Conservation (phyloP, 1,284 basidiomycete species). For the Pholiota adiposa region DNA sequence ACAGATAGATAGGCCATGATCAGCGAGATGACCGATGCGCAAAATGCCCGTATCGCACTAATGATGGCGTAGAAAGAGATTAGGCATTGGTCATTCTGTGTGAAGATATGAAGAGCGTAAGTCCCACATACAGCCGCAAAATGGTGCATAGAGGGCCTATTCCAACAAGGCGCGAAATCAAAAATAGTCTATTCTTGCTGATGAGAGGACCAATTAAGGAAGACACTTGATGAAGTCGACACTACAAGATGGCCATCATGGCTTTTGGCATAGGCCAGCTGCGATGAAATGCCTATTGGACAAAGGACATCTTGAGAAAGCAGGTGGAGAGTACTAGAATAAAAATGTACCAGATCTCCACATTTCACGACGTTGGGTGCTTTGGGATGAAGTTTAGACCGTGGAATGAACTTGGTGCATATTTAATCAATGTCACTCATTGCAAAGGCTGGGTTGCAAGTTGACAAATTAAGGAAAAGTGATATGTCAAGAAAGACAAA, state of each 20-base stretch:
- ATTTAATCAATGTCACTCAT: neutral
- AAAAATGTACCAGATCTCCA: neutral
- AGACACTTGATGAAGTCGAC: neutral
- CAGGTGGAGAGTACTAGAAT: neutral
- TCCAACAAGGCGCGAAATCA: slow-evolving; percentile 7
- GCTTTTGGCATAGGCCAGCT: neutral
- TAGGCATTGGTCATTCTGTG: slow-evolving; percentile 11
- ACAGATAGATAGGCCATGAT: slow-evolving; percentile 12
- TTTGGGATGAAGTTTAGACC: neutral
- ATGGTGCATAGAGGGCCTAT: neutral
- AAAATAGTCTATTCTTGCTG: neutral
- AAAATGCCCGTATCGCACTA: slow-evolving; percentile 1
- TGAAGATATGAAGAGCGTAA: slow-evolving; percentile 5
- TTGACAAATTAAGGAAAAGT: slow-evolving; percentile 4
- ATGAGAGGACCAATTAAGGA: slow-evolving; percentile 6
- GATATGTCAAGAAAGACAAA: slow-evolving; percentile 9
- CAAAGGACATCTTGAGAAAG: neutral
- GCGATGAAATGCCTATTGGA: neutral
- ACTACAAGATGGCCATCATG: neutral
- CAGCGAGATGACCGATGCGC: slow-evolving; percentile 6
- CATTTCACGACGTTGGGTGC: neutral
- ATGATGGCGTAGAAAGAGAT: slow-evolving; percentile 1
- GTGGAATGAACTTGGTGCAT: neutral
- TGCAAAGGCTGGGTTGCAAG: neutral
- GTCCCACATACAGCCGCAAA: slow-evolving; percentile 13